Evolutionary conservation across 2,329 filamentous ascomycete genomes (phyloP).

Genomic region (Fusarium chaquense): DNA sequence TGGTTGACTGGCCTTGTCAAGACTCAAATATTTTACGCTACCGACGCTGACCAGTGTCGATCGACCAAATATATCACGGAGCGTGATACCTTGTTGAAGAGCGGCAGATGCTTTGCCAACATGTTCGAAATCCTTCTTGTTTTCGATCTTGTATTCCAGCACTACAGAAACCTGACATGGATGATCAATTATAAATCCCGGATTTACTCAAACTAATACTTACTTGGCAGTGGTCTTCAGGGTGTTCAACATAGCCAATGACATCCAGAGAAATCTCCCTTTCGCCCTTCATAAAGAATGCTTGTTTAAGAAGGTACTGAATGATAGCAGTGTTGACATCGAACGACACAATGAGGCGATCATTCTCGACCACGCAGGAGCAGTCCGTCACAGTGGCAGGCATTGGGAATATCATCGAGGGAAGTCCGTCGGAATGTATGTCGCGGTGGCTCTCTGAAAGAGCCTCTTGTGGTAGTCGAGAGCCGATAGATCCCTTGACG

Average conservation of each 20-base stretch:
- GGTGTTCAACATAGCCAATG: not conserved
- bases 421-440: rapidly evolving
- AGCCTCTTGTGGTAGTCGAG: rapidly evolving
- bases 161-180: not conserved
- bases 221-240: not conserved
- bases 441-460: rapidly evolving
- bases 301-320: not conserved
- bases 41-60: not conserved
- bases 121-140: rapidly evolving
- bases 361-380: not conserved
- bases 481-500: not conserved
- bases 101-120: not conserved
- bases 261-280: not conserved
- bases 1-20: not conserved
- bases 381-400: not conserved
- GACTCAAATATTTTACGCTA: not conserved
- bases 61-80: conserved; percentile 2
- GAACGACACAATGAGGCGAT: not conserved
- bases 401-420: not conserved
- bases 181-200: rapidly evolving
- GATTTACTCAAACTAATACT: rapidly evolving
- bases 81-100: not conserved
- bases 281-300: not conserved
- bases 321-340: not conserved
- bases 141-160: not conserved